phyloP scores from a whole-genome alignment of 495 filamentous ascomycete genomes.

The Rhizodiscina lignyota region DNA sequence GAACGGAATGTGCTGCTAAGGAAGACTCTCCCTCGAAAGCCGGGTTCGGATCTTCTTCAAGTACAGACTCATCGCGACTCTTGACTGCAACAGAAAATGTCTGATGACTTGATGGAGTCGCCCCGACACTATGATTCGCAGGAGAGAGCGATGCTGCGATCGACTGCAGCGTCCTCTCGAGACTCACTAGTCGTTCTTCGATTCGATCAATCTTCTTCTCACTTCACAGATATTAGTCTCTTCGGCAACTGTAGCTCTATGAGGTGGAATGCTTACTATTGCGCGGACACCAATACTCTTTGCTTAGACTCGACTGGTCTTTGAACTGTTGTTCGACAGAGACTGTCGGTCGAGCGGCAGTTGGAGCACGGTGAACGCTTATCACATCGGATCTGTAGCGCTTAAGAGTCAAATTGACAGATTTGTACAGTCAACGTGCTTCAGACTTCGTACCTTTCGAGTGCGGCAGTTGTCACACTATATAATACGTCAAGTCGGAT shows the following conservation, averaged over 20 bases:
- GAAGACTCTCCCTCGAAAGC: slow-evolving; percentile 44
- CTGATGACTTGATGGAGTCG: no score
- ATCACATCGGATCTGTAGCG: slow-evolving; percentile 26
- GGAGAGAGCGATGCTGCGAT: no score
- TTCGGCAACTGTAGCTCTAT: not conserved
- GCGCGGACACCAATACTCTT: slow-evolving; percentile 47
- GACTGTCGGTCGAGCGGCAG: slow-evolving; percentile 26
- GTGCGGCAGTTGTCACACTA: slow-evolving; percentile 12
- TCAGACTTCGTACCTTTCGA: slow-evolving; percentile 4
- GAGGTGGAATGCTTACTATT: slow-evolving; percentile 40
- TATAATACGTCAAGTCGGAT: slow-evolving; percentile 1
- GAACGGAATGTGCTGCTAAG: slow-evolving; percentile 42
- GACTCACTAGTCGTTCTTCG: slow-evolving; percentile 41
- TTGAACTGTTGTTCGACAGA: slow-evolving; percentile 40
- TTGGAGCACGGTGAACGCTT: slow-evolving; percentile 30
- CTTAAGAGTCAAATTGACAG: not conserved
- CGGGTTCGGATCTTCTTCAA: no score
- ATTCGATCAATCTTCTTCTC: slow-evolving; percentile 55
- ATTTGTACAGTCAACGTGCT: not conserved
- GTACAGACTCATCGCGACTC: no score
- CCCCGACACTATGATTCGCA: no score
- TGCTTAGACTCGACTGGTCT: slow-evolving; percentile 44
- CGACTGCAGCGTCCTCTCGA: slow-evolving; percentile 35
- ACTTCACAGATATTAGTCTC: slow-evolving; percentile 17
- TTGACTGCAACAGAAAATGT: no score